Percentiles rank a stretch among this genome's conserved stretches.
Conservation (phyloP, 2,329 filamentous ascomycete genomes). For the Zasmidium cellare region DNA sequence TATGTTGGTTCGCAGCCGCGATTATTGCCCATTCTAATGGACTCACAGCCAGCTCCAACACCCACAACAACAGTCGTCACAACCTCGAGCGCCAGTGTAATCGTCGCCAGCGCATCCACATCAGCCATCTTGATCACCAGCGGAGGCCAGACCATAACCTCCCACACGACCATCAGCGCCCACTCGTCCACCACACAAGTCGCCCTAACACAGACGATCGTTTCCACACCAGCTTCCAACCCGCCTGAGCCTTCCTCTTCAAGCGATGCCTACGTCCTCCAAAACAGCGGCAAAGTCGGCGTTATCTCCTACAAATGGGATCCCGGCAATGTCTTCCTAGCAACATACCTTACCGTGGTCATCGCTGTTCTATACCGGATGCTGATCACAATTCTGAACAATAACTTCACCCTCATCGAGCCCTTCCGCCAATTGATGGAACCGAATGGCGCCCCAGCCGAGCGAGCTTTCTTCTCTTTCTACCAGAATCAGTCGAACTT, state of each 20-base stretch:
- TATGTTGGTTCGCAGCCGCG: not conserved
- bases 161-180: not conserved
- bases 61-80: not conserved
- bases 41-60: not conserved
- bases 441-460: slow-evolving; percentile 13
- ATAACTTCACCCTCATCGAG: slow-evolving; percentile 18
- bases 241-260: not conserved
- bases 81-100: not conserved
- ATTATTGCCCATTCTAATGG: not conserved
- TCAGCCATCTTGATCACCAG: not conserved
- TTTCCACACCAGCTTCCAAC: not conserved
- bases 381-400: slow-evolving; percentile 17
- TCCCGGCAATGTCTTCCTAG: slow-evolving; percentile 12
- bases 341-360: slow-evolving; percentile 18
- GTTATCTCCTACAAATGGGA: slow-evolving; percentile 7
- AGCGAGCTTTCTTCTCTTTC: slow-evolving; percentile 18
- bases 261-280: not conserved
- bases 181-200: not conserved
- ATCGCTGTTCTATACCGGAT: slow-evolving; percentile 22
- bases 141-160: not conserved
- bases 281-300: not conserved
- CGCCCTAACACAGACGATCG: not conserved
- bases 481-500: slow-evolving; percentile 18
- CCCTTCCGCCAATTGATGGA: slow-evolving; percentile 19
- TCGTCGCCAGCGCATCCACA: not conserved